These are phyloP conservation scores for Salix viminalis DNA, from an alignment of 345 rosid genomes.

Conservation along the genomic window DNA sequence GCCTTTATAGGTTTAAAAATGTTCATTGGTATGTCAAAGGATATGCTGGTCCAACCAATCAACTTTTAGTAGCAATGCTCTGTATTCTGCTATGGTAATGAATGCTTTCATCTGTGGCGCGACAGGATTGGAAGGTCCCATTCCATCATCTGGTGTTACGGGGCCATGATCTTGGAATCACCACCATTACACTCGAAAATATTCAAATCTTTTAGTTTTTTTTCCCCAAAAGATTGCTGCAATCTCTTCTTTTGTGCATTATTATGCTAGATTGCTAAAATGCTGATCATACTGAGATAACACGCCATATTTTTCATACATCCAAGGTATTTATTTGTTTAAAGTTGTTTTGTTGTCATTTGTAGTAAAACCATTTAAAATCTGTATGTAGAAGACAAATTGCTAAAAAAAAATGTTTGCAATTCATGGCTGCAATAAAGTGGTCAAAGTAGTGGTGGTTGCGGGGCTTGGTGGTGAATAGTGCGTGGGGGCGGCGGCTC, in stretches of 20 bases:
- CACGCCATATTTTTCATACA: not conserved
- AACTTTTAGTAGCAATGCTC: not conserved
- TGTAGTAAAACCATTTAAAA: not conserved
- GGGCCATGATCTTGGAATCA: not conserved
- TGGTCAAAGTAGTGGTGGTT: not conserved
- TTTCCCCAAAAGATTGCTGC: not conserved
- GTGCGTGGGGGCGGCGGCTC: not conserved
- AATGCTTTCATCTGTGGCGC: not conserved
- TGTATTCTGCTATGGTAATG: not conserved
- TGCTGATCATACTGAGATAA: not conserved
- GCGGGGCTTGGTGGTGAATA: not conserved
- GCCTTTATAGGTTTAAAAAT: not conserved
- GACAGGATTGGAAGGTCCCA: not conserved
- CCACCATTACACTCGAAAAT: not conserved
- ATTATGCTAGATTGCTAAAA: not conserved
- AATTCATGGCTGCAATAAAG: not conserved
- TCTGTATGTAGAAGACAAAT: not conserved
- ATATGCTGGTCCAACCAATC: not conserved
- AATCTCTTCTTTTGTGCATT: not conserved
- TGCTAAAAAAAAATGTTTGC: not conserved
- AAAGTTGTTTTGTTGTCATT: not conserved
- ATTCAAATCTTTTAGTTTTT: not conserved
- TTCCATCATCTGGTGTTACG: not conserved
- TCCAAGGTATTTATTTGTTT: not conserved
- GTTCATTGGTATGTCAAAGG: not conserved